Percentiles rank a stretch among this genome's conserved stretches.
phyloP scores from a whole-genome alignment of 257 asterid species.

The Lycium barbarum region DNA sequence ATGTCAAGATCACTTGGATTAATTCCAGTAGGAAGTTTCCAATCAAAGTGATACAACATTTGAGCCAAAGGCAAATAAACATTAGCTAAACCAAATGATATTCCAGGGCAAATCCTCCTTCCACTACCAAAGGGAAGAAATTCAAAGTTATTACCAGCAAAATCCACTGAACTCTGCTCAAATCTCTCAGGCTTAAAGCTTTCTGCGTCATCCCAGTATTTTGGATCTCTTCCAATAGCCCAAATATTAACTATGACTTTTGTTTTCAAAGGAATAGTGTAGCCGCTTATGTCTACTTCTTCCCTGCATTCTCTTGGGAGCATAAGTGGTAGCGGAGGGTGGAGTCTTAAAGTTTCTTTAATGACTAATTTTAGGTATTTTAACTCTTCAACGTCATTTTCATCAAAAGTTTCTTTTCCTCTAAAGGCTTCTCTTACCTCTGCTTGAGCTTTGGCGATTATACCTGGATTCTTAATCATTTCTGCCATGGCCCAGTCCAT shows the following conservation, averaged over 20 bases:
- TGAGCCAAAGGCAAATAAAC: conserved; percentile 18
- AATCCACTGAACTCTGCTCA: conserved; percentile 2
- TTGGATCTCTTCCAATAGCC: conserved; percentile 35
- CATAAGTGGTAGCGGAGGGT: conserved; percentile 15
- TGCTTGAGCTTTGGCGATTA: conserved; percentile 26
- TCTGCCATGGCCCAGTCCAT: conserved; percentile 31
- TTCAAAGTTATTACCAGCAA: conserved; percentile 5
- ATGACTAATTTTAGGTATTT: conserved; percentile 25
- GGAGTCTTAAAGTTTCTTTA: conserved; percentile 35
- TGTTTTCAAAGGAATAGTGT: conserved; percentile 17
- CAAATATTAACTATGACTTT: conserved; percentile 24
- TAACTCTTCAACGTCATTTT: conserved; percentile 1
- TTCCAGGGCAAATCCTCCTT: conserved; percentile 34
- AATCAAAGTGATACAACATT: conserved; percentile 31
- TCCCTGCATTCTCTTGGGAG: conserved; percentile 33
- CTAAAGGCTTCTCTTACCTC: conserved; percentile 12
- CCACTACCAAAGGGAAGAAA: conserved; percentile 33
- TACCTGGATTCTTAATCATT: conserved; percentile 29
- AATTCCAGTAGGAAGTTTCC: conserved; percentile 24
- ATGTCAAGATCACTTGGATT: conserved; percentile 11
- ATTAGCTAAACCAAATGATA: conserved; percentile 27
- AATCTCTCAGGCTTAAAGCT: conserved; percentile 29
- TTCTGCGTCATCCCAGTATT: conserved; percentile 13
- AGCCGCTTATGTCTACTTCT: neutral
- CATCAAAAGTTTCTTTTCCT: neutral